Percentiles rank a stretch among this genome's conserved stretches.
These are phyloP conservation scores for Fusarium verrucosum DNA, from an alignment of 2,329 filamentous ascomycete species.

Conservation along the genomic window DNA sequence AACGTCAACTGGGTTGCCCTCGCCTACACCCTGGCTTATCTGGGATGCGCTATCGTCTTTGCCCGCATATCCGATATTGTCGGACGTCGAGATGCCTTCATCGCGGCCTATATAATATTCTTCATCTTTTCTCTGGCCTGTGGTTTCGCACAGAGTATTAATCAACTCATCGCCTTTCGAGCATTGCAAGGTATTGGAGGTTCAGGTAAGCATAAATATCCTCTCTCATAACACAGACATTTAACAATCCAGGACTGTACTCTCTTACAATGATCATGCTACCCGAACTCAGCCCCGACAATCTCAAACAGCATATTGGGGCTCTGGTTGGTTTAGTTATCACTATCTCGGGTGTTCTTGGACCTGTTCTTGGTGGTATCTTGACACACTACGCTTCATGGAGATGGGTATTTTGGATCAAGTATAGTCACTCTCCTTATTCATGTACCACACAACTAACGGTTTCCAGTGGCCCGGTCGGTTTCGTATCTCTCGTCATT, in stretches of 20 bases:
- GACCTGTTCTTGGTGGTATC: constrained; percentile 61
- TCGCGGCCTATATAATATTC: constrained; percentile 62
- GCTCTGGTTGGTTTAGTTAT: constrained; percentile 60
- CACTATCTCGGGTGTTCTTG: constrained; percentile 59
- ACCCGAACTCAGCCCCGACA: constrained; percentile 58
- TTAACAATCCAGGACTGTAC: constrained; percentile 56
- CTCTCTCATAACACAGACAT: too few species aligned
- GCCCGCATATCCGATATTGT: constrained; percentile 64
- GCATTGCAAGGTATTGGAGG: constrained; percentile 63
- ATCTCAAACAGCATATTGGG: constrained; percentile 55
- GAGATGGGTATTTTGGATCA: constrained; percentile 69
- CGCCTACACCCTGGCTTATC: constrained; percentile 64
- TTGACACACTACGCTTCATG: constrained; percentile 60
- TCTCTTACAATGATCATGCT: constrained; percentile 66
- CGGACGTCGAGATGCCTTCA: constrained; percentile 62
- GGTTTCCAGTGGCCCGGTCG: constrained; percentile 59
- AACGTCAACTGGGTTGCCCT: constrained; percentile 64
- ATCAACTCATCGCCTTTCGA: constrained; percentile 60
- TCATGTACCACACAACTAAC: neutral
- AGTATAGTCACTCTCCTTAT: constrained; percentile 49
- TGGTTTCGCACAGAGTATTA: constrained; percentile 48
- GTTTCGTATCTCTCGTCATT: constrained; percentile 55
- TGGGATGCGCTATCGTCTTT: constrained; percentile 65
- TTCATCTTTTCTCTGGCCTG: constrained; percentile 66
- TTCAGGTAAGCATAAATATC: constrained; percentile 50